phyloP scores from a whole-genome alignment of 805 yeast species.

The Pichia rugopelliculosa region DNA sequence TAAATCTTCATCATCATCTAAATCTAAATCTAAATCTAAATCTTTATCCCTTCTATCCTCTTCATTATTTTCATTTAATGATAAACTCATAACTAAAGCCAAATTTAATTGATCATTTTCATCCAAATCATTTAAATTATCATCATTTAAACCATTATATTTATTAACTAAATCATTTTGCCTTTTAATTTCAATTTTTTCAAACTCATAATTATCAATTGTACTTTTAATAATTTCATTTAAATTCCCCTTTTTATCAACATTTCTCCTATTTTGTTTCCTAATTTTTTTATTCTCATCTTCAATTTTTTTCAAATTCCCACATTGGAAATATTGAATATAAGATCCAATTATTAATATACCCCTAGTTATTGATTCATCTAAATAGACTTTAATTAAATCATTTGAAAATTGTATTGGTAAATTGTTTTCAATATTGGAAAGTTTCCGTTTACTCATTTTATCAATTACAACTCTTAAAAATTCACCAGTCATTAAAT shows the following conservation, averaged over 20 bases:
- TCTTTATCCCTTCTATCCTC: not conserved
- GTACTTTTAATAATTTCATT: constrained; percentile 29
- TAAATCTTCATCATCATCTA: constrained; percentile 12
- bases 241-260: constrained; percentile 17
- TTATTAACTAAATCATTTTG: constrained; percentile 29
- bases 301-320: constrained; percentile 24
- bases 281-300: constrained; percentile 13
- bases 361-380: constrained; percentile 28
- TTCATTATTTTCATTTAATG: constrained; percentile 12
- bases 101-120: constrained; percentile 35
- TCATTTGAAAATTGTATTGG: constrained; percentile 1
- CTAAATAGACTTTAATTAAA: constrained; percentile 10
- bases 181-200: constrained; percentile 21
- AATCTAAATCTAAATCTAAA: not conserved
- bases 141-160: constrained; percentile 36
- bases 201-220: constrained; percentile 23
- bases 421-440: constrained; percentile 9
- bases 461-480: constrained; percentile 26
- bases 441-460: constrained; percentile 15
- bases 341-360: constrained; percentile 34
- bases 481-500: constrained; percentile 36
- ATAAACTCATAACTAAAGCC: constrained; percentile 37
- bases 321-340: constrained; percentile 42
- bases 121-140: constrained; percentile 21
- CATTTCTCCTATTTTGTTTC: constrained; percentile 6